Evolutionary conservation across 129 eudicot genomes (phyloP), one percentile per base, ranked within the genome.

Genomic region (Pulicaria dysenterica): DNA sequence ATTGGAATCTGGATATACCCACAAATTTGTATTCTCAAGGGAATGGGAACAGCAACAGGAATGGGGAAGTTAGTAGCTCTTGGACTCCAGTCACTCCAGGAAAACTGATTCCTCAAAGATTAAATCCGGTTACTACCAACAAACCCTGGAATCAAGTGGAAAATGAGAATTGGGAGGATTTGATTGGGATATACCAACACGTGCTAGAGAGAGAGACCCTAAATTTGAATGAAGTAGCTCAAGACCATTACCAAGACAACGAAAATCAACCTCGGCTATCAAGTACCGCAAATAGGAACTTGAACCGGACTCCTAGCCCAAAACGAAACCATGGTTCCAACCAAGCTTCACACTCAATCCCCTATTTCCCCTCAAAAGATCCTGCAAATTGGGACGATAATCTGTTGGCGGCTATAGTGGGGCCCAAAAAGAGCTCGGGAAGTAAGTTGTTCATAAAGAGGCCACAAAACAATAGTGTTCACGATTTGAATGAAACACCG

Each of bases 101-200:
- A 13, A 82, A 75, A 63, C 82, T 77, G 6, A 42, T 77, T 77
- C n/a, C 71, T 31, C 75, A 40, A 55, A 70, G 69, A 58, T 50
- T 83, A 36, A 73, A 71, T 45, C 54, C 50, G 15, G 39, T 51
- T 17, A 67, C 55, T 0, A 49, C 43, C 19, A 84, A 80, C 41
- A 54, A 78, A 70, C 83, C 67, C 42, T 43, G 66, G 39, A 81
- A 72, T 76, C 85, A 74, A 58, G 7, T 54, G 8, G 83, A 38
- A 58, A 62, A 8, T 40, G 84, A 73, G 49, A 74, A 80, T 17
- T 87, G 89, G 89, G 67, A 49, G 45, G 95, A 88, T 11, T 72
- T 85, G 82, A 36, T 88, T 7, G 95, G 88, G 15, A 55, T 85
- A 39, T 88, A 85, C 72, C 74, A 77, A 8, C 80, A 64, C 8